Percentiles rank a stretch among this genome's conserved stretches.
Conservation (phyloP, 2,329 filamentous ascomycete species). For the Claviceps fusiformis region DNA sequence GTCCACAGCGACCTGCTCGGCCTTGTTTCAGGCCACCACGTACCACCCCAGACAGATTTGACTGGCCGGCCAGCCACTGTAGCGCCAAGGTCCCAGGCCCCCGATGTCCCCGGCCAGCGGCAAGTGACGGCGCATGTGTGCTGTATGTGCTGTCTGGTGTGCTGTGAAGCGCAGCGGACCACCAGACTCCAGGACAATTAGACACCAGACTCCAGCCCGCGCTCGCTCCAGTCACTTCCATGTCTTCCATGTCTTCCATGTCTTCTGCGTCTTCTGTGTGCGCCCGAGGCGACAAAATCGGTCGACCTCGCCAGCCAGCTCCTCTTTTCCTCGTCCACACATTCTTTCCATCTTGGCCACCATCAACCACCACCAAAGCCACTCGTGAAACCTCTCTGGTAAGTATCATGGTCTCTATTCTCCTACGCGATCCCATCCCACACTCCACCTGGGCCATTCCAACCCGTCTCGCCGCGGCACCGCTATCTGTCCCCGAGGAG, state of each 20-base stretch:
- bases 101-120: too few relatives aligned
- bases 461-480: slow-evolving; percentile 9
- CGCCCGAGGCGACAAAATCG: slow-evolving; percentile 24
- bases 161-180: too few relatives aligned
- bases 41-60: not conserved
- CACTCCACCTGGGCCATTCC: slow-evolving; percentile 14
- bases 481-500: slow-evolving; percentile 9
- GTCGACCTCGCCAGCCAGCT: slow-evolving; percentile 24
- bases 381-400: slow-evolving; percentile 22
- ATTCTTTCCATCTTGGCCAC: slow-evolving; percentile 21
- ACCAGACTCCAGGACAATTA: too few relatives aligned
- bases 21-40: not conserved
- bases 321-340: slow-evolving; percentile 32
- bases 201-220: too few relatives aligned
- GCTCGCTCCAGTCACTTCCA: not conserved
- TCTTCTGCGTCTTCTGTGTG: not conserved
- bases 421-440: slow-evolving; percentile 23
- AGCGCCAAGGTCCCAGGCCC: too few relatives aligned
- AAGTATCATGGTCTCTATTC: slow-evolving; percentile 21
- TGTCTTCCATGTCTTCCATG: too few relatives aligned
- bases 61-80: not conserved
- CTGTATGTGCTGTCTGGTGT: too few relatives aligned
- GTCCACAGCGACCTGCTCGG: not conserved
- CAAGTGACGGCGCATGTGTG: not conserved
- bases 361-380: slow-evolving; percentile 21